phyloP scores from a whole-genome alignment of 2,329 filamentous ascomycete genomes.

The Cercospora brassicicola region DNA sequence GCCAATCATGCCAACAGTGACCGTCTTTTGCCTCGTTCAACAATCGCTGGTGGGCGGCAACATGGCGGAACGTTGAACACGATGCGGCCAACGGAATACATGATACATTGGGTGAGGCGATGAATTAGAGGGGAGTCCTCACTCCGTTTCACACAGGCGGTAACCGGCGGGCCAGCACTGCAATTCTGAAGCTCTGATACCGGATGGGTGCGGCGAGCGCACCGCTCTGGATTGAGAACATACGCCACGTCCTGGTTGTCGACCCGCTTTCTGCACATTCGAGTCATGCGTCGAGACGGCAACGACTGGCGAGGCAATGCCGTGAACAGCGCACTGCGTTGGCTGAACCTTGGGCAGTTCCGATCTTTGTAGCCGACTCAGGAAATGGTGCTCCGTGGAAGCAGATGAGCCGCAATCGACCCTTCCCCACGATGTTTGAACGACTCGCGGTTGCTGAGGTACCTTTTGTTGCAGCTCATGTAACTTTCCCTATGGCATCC shows the following conservation, averaged over 20 bases:
- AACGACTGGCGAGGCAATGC: not conserved
- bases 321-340: not conserved
- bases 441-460: not conserved
- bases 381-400: not conserved
- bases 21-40: not conserved
- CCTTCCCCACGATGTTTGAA: not conserved
- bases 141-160: not conserved
- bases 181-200: not conserved
- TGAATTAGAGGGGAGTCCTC: not conserved
- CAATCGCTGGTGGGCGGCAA: not conserved
- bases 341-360: not conserved
- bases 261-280: not conserved
- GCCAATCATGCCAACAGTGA: not conserved
- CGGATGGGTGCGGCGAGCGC: not conserved
- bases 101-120: not conserved
- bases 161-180: not conserved
- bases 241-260: constrained; percentile 6
- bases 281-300: not conserved
- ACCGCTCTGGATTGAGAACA: not conserved
- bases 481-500: not conserved
- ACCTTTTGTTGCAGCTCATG: not conserved
- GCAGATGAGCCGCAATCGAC: not conserved
- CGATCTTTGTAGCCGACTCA: not conserved
- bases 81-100: not conserved
- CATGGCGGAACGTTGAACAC: not conserved